These are phyloP conservation scores for Colletotrichum spinosum DNA, from an alignment of 2,329 filamentous ascomycete species.

Conservation along the genomic window DNA sequence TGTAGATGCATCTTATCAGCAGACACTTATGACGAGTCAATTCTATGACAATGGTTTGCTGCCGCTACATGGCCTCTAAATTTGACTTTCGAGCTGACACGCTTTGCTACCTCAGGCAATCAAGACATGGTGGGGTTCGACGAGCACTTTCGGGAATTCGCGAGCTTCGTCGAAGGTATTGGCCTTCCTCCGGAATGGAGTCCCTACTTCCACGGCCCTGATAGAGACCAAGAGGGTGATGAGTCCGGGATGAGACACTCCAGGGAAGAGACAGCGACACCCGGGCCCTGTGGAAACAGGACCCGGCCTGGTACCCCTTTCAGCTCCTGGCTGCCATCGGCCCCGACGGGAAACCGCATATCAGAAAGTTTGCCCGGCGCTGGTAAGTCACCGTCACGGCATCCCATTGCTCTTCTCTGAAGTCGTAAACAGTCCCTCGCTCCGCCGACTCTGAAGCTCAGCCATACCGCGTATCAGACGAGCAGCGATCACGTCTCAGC, in stretches of 20 bases:
- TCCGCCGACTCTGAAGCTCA: constrained; percentile 38
- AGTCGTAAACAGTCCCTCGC: constrained; percentile 27
- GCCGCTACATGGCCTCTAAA: background rate
- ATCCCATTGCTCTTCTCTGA: background rate
- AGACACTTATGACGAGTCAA: constrained; percentile 43
- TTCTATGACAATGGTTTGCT: constrained; percentile 41
- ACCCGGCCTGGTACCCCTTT: constrained; percentile 49
- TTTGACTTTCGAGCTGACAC: background rate
- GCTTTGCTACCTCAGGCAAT: constrained; percentile 10
- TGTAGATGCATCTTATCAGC: constrained; percentile 39
- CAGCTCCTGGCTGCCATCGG: constrained; percentile 52
- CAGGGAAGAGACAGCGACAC: constrained; percentile 29
- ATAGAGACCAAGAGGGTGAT: constrained; percentile 39
- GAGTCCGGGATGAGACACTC: constrained; percentile 38
- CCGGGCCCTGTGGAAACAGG: constrained; percentile 23
- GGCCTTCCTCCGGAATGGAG: constrained; percentile 53
- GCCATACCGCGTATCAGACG: constrained; percentile 46
- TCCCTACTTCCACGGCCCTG: constrained; percentile 48
- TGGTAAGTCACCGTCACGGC: constrained; percentile 34
- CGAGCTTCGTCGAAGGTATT: constrained; percentile 51
- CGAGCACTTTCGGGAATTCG: constrained; percentile 51
- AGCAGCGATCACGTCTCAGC: constrained; percentile 45
- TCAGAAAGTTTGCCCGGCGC: constrained; percentile 39
- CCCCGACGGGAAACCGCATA: constrained; percentile 45
- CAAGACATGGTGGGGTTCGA: constrained; percentile 41